Evolutionary conservation across 2,329 filamentous ascomycete genomes (phyloP).

Genomic region (Aureobasidium pullulans): DNA sequence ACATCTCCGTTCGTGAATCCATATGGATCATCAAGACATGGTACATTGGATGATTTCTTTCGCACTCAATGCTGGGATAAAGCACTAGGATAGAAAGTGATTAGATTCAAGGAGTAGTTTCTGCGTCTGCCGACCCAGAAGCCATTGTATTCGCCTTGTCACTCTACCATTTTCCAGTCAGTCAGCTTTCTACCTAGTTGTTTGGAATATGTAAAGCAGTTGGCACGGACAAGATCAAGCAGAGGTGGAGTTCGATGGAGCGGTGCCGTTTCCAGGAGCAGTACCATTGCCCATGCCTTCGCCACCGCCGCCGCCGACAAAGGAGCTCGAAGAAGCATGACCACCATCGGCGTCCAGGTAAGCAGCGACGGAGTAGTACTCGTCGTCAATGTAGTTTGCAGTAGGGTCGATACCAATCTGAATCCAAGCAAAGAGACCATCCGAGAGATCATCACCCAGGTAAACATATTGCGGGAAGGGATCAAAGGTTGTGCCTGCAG

Average conservation of each 20-base stretch:
- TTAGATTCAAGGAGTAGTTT: too few relatives aligned
- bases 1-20: too few relatives aligned
- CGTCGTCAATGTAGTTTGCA: constrained; percentile 6
- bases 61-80: too few relatives aligned
- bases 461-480: constrained; percentile 52
- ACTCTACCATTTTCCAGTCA: too few relatives aligned
- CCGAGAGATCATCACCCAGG: constrained; percentile 45
- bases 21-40: too few relatives aligned
- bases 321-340: constrained; percentile 17
- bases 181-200: too few relatives aligned
- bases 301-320: neutral
- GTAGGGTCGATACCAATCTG: constrained; percentile 23
- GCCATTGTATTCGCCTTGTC: too few relatives aligned
- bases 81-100: too few relatives aligned
- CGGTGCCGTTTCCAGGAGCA: neutral
- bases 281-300: constrained; percentile 1
- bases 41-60: too few relatives aligned
- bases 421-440: constrained; percentile 50
- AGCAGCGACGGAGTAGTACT: neutral
- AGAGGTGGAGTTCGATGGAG: neutral
- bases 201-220: too few relatives aligned
- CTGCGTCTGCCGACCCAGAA: too few relatives aligned
- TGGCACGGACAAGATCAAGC: neutral
- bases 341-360: constrained; percentile 22
- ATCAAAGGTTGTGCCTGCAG: constrained; percentile 43